These are phyloP conservation scores for Theobroma cacao DNA, from an alignment of 345 rosid genomes.

Conservation along the genomic window DNA sequence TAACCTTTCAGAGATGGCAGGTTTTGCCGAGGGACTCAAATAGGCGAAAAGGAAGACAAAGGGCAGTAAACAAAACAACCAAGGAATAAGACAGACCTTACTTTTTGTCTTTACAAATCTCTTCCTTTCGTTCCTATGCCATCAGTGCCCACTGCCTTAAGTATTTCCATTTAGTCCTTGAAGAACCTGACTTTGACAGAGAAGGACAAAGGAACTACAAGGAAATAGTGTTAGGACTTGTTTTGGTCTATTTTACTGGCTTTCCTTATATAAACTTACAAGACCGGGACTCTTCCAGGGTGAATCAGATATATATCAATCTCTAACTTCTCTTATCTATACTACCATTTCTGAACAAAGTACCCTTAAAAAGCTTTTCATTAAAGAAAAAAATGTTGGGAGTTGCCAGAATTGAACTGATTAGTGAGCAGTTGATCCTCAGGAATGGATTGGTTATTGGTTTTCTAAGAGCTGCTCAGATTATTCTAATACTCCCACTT, in stretches of 20 bases:
- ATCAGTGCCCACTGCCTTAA: background rate
- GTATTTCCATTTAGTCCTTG: background rate
- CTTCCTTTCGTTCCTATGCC: background rate
- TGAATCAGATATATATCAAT: background rate
- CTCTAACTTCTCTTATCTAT: background rate
- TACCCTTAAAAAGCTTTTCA: background rate
- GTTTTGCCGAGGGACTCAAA: background rate
- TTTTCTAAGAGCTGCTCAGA: background rate
- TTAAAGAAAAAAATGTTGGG: background rate
- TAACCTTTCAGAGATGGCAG: background rate
- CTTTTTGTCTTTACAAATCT: slow-evolving; percentile 20
- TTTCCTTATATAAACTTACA: background rate
- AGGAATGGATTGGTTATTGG: background rate
- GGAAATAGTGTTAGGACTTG: too few relatives aligned
- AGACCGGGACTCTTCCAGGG: background rate
- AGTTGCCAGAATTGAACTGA: background rate
- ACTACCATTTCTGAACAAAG: background rate
- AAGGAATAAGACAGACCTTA: slow-evolving; percentile 4
- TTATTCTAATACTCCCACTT: background rate
- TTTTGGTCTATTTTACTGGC: background rate
- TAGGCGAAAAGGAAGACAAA: background rate
- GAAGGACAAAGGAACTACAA: background rate
- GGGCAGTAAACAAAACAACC: background rate
- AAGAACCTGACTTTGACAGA: background rate
- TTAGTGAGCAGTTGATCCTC: background rate